Percentiles rank a stretch among this genome's conserved stretches.
phyloP scores from a whole-genome alignment of 1,284 basidiomycete species.

The Fomitopsis betulina region DNA sequence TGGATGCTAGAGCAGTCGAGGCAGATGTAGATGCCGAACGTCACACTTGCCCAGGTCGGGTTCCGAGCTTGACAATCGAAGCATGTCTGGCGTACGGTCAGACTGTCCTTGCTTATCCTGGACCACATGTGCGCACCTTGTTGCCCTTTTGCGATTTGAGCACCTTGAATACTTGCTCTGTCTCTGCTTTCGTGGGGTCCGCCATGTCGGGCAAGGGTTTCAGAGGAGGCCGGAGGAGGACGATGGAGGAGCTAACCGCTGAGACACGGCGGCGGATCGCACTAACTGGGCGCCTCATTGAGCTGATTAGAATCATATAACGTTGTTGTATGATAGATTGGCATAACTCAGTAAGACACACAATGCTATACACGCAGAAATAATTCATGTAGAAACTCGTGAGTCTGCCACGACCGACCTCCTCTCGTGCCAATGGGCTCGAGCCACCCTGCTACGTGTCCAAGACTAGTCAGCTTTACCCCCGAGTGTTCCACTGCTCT shows the following conservation, averaged over 20 bases:
- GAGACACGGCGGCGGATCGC: not conserved
- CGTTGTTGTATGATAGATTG: too few species aligned
- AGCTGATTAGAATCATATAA: too few species aligned
- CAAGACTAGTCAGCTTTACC: too few species aligned
- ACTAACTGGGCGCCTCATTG: too few species aligned
- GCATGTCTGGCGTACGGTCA: slow-evolving; percentile 63
- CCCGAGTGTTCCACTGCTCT: too few species aligned
- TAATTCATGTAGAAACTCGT: not conserved
- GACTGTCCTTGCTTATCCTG: not conserved
- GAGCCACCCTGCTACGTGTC: too few species aligned
- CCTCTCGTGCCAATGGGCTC: too few species aligned
- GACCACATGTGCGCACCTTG: slow-evolving; percentile 55
- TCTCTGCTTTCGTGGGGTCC: slow-evolving; percentile 74
- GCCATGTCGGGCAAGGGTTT: slow-evolving; percentile 40
- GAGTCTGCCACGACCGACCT: not conserved
- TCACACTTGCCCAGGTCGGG: slow-evolving; percentile 97
- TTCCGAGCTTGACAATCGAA: slow-evolving; percentile 97
- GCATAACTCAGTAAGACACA: not conserved
- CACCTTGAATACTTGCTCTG: slow-evolving; percentile 73
- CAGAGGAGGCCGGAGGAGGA: not conserved
- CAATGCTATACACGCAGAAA: not conserved
- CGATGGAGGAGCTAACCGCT: not conserved
- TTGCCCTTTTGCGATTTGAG: slow-evolving; percentile 84
- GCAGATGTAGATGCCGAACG: slow-evolving; percentile 97
- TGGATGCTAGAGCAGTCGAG: slow-evolving; percentile 95